Conservation (phyloP, 495 filamentous ascomycete genomes). For the Rhypophila decipiens region DNA sequence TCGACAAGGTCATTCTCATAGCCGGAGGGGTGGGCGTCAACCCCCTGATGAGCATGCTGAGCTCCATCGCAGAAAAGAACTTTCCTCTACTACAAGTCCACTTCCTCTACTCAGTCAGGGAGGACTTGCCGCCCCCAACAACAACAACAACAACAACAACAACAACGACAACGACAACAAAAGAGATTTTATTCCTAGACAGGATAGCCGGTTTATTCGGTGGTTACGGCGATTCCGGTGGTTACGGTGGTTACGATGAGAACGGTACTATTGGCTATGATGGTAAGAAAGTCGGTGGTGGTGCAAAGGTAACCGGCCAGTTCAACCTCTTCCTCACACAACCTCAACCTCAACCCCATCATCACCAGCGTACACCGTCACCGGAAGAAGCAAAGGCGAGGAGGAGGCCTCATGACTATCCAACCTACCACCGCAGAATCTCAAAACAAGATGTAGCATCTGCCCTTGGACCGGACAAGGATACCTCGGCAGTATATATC, state of each 20-base stretch:
- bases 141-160: background rate
- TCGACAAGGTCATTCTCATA: conserved; percentile 61
- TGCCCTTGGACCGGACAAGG: conserved; percentile 42
- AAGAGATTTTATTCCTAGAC: conserved; percentile 38
- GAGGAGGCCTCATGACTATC: conserved; percentile 28
- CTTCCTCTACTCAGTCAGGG: conserved; percentile 36
- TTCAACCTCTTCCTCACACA: conserved; percentile 32
- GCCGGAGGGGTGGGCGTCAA: conserved; percentile 86
- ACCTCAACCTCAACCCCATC: background rate
- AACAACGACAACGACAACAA: background rate
- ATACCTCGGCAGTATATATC: conserved; percentile 60
- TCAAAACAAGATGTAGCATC: conserved; percentile 41
- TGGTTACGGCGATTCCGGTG: background rate
- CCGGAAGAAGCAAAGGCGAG: conserved; percentile 6
- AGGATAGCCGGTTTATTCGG: conserved; percentile 30
- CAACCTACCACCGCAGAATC: conserved; percentile 45
- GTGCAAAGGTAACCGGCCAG: conserved; percentile 15
- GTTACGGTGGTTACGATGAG: background rate
- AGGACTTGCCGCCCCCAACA: conserved; percentile 17
- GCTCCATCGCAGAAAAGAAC: conserved; percentile 23
- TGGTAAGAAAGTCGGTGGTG: no score
- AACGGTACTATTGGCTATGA: no score
- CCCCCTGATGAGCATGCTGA: conserved; percentile 47
- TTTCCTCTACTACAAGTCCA: conserved; percentile 11
- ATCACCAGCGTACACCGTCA: background rate